Evolutionary conservation across 2,329 filamentous ascomycete genomes (phyloP).

Genomic region (Fusarium sp.): DNA sequence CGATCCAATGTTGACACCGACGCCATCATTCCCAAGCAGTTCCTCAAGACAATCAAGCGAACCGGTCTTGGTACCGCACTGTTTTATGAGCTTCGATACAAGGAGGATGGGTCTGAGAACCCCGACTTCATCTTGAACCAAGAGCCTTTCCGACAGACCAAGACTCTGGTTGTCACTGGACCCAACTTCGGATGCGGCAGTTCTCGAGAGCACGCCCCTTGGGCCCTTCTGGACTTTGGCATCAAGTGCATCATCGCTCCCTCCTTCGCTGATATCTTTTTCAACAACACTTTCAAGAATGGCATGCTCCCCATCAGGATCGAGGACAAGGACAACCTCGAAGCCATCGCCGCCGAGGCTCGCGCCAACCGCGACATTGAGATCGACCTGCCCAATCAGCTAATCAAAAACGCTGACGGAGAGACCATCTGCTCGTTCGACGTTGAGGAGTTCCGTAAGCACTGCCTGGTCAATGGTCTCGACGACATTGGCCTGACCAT

Average conservation of each 20-base stretch:
- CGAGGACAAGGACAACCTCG: slow-evolving; percentile 70
- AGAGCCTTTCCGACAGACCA: slow-evolving; percentile 82
- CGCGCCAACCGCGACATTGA: slow-evolving; percentile 84
- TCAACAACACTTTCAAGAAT: slow-evolving; percentile 99
- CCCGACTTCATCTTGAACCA: slow-evolving; percentile 89
- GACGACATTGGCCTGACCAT: slow-evolving; percentile 97
- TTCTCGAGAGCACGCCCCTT: slow-evolving; percentile 94
- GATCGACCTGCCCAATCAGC: slow-evolving; percentile 86
- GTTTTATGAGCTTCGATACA: slow-evolving; percentile 86
- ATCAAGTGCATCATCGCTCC: slow-evolving; percentile 94
- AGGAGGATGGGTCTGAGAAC: slow-evolving; percentile 77
- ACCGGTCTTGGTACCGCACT: slow-evolving; percentile 89
- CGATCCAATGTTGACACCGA: slow-evolving; percentile 97
- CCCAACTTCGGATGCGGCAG: slow-evolving; percentile 95
- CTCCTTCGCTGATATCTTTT: slow-evolving; percentile 82
- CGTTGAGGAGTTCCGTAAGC: slow-evolving; percentile 92
- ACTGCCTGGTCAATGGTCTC: slow-evolving; percentile 91
- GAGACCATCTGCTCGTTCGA: slow-evolving; percentile 81
- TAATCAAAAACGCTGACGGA: slow-evolving; percentile 79
- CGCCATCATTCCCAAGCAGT: slow-evolving; percentile 98
- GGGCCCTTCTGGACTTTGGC: slow-evolving; percentile 96
- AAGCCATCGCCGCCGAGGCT: slow-evolving; percentile 79
- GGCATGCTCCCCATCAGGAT: slow-evolving; percentile 93
- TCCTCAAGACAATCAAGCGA: slow-evolving; percentile 98
- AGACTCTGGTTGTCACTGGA: slow-evolving; percentile 91